Base-by-base conservation (phyloP, 495 filamentous ascomycete genomes). In the Hypoxylon crocopeplum region DNA sequence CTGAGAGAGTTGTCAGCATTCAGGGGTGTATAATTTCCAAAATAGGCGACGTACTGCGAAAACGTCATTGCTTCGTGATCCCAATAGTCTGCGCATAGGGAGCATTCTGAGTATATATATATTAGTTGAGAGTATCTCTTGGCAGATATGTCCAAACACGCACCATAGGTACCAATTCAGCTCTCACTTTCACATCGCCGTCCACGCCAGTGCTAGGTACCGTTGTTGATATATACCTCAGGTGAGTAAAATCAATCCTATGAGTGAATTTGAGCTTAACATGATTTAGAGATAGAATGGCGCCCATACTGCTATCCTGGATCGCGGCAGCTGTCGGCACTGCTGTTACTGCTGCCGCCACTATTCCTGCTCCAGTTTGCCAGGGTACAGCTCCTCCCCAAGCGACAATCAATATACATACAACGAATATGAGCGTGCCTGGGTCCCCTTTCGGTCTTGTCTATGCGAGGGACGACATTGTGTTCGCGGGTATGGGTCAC, bases 361-460 rank as follows among this genome's bases (percentile, higher is more conserved):
- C 44, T 34, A 48, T 19, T 13, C n/a, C 40, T 16, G 34, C 48
- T 13, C 48, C 48, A 13, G 15, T 2, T 19, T 51, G 48, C 30
- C 48, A 51, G 37, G 10, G 2, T 29, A 21, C 34, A 7, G 48
- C 48, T 2, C 48, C 48, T 8, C 13, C 21, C 15, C 48, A 51
- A 15, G 3, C 8, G 34, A 41, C 17, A 4, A 37, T 55, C 32
- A 38, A 66, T 8, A 11, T 60, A 11, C 53, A 22, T 8, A 58
- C 56, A 8, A 38, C 39, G 17, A 50, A 57, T 34, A 10, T 55
- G 17, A 25, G n/a, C 8, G 5, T 66, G 13, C 34, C 46, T 13
- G 41, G 38, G 21, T 19, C 15, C 13, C 62, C 64, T n/a, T 70
- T 70, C 29, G 64, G 60, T 1, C 17, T 61, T 19, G 16, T 61